Base-by-base conservation (phyloP, 2,329 filamentous ascomycete species). In the Monilinia fructicola region DNA sequence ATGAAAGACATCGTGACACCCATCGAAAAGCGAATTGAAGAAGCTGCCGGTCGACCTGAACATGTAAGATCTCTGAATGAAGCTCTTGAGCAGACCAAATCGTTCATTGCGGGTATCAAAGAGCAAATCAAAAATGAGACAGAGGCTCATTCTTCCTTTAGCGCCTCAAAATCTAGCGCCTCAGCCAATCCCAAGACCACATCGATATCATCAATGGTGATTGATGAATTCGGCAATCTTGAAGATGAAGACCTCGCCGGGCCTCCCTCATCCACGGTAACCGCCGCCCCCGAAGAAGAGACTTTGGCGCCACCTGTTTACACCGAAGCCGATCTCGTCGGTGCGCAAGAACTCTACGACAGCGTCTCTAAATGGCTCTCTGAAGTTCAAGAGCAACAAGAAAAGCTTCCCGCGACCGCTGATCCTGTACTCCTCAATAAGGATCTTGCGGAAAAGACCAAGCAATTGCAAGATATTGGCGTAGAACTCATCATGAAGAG, bases 1-100 rank as follows among this genome's bases (percentile, higher is more conserved):
- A 85, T 99, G 60, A 89, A 92, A 75, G 85, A 87, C 64, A 85
- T 97, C 56, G 90, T 93, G 63, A 81, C 86, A 42, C 94, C 93
- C 1, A 87, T 97, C 35, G 84, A 92, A 72, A 87, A 85, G 75
- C 87, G 95, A 67, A 87, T 89, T 58, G 84, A 89, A 21, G 94
- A 99, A 77, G 83, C 86, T 2, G 79, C 81, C 16, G 85, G 87
- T 76, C 87, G 94, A 38, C 93, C 93, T 1, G 86, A 86, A 66
- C 83, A 90, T 35, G 76, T 97, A 60, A 81, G 87, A 63, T 77
- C 81, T 7, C 80, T 98, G 44, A 84, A 90, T 76, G 85, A 89
- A 4, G 84, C 87, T n/a, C 81, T 98, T 56, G 84, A 88, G 66
- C 85, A 89, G 75, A 89, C 91, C 3, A 84, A 87, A 67, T 84